Evolutionary conservation across 495 filamentous ascomycete species (phyloP).

Genomic region (Neurospora sp.): DNA sequence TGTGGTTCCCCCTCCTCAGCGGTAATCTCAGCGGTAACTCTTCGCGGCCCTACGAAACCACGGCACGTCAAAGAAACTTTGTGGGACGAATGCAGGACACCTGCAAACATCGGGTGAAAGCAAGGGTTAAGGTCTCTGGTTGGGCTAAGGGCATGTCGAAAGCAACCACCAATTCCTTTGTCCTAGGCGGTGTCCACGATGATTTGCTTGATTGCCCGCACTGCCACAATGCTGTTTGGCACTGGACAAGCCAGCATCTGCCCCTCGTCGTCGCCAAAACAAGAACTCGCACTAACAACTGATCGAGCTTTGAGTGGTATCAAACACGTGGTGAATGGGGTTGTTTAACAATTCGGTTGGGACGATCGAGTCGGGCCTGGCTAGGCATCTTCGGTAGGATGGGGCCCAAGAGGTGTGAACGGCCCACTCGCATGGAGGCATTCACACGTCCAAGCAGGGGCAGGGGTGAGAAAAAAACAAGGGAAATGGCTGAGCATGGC

Average conservation of each 20-base stretch:
- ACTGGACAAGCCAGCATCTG: not conserved
- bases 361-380: not conserved
- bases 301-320: not conserved
- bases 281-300: not conserved
- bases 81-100: not conserved
- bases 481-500: conserved; percentile 1
- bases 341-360: not conserved
- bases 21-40: not conserved
- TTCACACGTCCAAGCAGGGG: not conserved
- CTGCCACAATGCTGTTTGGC: not conserved
- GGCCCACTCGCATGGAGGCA: not conserved
- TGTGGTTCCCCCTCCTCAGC: not conserved
- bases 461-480: not conserved
- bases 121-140: not conserved
- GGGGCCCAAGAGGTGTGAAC: not conserved
- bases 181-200: not conserved
- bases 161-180: not conserved
- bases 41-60: not conserved
- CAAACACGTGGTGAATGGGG: not conserved
- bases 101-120: not conserved
- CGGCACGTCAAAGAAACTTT: not conserved
- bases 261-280: not conserved
- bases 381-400: not conserved
- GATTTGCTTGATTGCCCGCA: not conserved
- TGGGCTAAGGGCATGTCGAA: not conserved